A percentile compares a stretch with the other conserved stretches of the same genome.
Conservation (phyloP, 169 alveolate species). For the Plasmodium vivax region DNA sequence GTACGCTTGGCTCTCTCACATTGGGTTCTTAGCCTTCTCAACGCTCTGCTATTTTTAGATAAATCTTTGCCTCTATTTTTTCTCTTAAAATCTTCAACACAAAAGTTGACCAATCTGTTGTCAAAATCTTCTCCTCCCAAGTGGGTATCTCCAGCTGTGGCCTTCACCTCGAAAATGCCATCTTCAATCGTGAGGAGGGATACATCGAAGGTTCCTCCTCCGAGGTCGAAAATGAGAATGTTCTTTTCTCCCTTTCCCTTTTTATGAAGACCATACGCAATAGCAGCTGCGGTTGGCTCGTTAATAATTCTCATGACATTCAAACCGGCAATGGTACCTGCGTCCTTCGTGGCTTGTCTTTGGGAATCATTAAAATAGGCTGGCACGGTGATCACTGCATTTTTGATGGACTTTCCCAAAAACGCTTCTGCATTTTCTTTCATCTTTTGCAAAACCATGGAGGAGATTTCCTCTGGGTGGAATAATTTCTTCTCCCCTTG, state of each 20-base stretch:
- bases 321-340: constrained; percentile 99
- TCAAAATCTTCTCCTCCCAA: constrained; percentile 99
- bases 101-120: constrained; percentile 95
- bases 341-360: constrained; percentile 99
- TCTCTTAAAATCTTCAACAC: constrained; percentile 95
- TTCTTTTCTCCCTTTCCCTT: constrained; percentile 92
- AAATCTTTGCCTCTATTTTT: constrained; percentile 92
- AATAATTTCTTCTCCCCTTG: constrained; percentile 92
- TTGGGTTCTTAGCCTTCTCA: constrained; percentile 96
- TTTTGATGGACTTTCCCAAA: constrained; percentile 93
- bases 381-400: constrained; percentile 99
- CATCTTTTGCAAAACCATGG: constrained; percentile 97
- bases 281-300: constrained; percentile 99
- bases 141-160: constrained; percentile 99
- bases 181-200: constrained; percentile 96
- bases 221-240: constrained; percentile 97
- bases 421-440: constrained; percentile 98
- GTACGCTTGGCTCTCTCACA: constrained; percentile 98
- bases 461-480: constrained; percentile 96
- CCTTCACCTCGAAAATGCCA: constrained; percentile 97
- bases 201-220: constrained; percentile 99
- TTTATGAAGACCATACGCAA: constrained; percentile 97
- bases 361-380: constrained; percentile 99
- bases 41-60: constrained; percentile 92
- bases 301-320: constrained; percentile 97